Conservation (phyloP, 2,329 filamentous ascomycete genomes). For the Penicillium thymicola region DNA sequence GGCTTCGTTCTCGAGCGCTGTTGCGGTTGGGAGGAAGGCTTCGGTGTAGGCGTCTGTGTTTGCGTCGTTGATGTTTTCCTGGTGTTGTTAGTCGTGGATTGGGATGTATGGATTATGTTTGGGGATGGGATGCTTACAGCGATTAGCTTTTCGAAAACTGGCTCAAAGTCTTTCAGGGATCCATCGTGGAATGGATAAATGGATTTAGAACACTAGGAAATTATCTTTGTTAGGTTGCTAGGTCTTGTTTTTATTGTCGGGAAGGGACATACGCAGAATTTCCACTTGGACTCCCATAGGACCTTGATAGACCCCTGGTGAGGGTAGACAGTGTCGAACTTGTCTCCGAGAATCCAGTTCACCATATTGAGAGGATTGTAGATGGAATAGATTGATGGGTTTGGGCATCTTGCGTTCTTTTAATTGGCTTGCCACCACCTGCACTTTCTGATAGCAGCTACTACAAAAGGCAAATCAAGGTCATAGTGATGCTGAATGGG, state of each 20-base stretch:
- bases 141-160: conserved; percentile 63
- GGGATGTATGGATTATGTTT: conserved; percentile 1
- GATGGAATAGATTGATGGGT: neutral
- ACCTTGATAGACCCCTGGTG: conserved; percentile 60
- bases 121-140: conserved; percentile 37
- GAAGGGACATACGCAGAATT: conserved; percentile 53
- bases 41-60: conserved; percentile 64
- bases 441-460: neutral
- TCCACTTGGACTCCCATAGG: conserved; percentile 76
- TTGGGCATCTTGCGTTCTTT: neutral
- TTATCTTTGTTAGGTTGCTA: conserved; percentile 17
- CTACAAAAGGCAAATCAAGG: neutral
- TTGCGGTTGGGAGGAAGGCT: conserved; percentile 60
- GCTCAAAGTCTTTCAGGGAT: conserved; percentile 64
- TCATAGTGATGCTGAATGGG: neutral
- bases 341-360: conserved; percentile 43
- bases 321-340: conserved; percentile 49
- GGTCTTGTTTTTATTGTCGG: neutral
- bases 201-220: conserved; percentile 51
- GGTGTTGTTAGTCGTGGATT: neutral
- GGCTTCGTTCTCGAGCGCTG: conserved; percentile 54
- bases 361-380: conserved; percentile 15
- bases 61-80: conserved; percentile 62
- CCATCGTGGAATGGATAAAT: conserved; percentile 76
- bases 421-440: neutral